Percentiles rank a stretch among this genome's conserved stretches.
These are phyloP conservation scores for Dioscorea alata DNA, from an alignment of 106 monocot genomes.

Conservation along the genomic window DNA sequence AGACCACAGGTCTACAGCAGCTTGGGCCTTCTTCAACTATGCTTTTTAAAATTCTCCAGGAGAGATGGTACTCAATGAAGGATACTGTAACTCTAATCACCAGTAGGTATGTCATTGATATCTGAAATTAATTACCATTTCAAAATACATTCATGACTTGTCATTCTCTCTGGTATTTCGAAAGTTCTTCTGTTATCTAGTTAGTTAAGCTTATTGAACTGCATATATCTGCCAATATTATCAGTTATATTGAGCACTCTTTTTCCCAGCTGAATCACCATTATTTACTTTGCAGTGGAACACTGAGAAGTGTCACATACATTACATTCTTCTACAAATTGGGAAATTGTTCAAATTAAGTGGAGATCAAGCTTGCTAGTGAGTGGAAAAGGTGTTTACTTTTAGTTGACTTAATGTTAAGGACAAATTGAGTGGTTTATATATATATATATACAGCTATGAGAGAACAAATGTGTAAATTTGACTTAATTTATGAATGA, in stretches of 20 bases:
- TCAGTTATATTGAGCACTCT: background rate
- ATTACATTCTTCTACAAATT: slow-evolving; percentile 72
- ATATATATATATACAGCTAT: too few relatives aligned
- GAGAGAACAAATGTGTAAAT: too few relatives aligned
- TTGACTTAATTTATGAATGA: too few relatives aligned
- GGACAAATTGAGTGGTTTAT: too few relatives aligned
- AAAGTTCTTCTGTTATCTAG: too few relatives aligned
- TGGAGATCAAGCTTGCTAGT: too few relatives aligned
- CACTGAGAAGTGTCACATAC: slow-evolving; percentile 42
- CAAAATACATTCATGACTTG: background rate
- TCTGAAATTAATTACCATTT: background rate
- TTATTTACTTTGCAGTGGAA: slow-evolving; percentile 33
- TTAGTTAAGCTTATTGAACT: too few relatives aligned
- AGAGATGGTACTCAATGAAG: slow-evolving; percentile 54
- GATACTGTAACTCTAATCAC: slow-evolving; percentile 34
- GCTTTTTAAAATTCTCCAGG: slow-evolving; percentile 15
- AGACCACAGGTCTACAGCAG: too few relatives aligned
- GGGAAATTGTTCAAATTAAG: too few relatives aligned
- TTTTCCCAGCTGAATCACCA: background rate
- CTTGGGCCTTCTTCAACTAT: slow-evolving; percentile 3
- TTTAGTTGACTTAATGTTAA: too few relatives aligned
- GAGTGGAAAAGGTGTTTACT: too few relatives aligned
- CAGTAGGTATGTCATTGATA: slow-evolving; percentile 29
- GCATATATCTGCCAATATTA: background rate
- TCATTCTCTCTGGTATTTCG: too few relatives aligned